A percentile compares a stretch with the other conserved stretches of the same genome.
Evolutionary conservation across 768 basidiomycete species (phyloP).

Genomic region (Chlorophyllum brunneum): DNA sequence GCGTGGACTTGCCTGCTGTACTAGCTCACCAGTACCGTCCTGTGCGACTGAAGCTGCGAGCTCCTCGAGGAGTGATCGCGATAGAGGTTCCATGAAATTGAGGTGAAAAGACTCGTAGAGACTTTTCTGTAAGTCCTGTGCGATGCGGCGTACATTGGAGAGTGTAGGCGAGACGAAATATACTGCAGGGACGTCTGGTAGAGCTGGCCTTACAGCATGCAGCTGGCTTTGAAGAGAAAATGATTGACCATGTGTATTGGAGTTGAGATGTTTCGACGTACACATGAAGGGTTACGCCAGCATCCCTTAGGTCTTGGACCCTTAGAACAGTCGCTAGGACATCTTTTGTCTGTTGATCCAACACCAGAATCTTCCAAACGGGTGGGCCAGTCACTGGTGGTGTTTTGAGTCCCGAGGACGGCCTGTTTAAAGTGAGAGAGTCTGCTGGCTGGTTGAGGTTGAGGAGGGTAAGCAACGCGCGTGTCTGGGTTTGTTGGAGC

Average conservation of each 20-base stretch:
- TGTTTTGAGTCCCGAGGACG: conserved; percentile 42
- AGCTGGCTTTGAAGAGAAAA: conserved; percentile 60
- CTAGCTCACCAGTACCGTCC: conserved; percentile 76
- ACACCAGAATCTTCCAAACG: conserved; percentile 93
- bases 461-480: conserved; percentile 78
- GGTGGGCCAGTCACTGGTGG: conserved; percentile 61
- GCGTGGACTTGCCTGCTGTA: conserved; percentile 58
- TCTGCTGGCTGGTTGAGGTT: conserved; percentile 74
- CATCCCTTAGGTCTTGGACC: conserved; percentile 94
- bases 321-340: conserved; percentile 92
- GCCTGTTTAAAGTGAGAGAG: conserved; percentile 29
- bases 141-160: conserved; percentile 83
- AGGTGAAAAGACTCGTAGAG: conserved; percentile 93
- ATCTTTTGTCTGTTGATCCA: conserved; percentile 96
- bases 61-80: conserved; percentile 88
- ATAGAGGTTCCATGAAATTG: conserved; percentile 91
- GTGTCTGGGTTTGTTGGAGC: conserved; percentile 86
- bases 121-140: conserved; percentile 85
- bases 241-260: conserved; percentile 3
- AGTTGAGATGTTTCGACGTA: conserved; percentile 36
- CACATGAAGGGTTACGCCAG: conserved; percentile 98
- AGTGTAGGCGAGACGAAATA: conserved; percentile 95
- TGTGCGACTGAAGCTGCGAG: conserved; percentile 85
- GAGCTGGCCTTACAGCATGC: conserved; percentile 80
- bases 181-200: conserved; percentile 94